A percentile compares a stretch with the other conserved stretches of the same genome.
phyloP scores from a whole-genome alignment of 2,329 filamentous ascomycete genomes.

The Dothistroma septosporum region DNA sequence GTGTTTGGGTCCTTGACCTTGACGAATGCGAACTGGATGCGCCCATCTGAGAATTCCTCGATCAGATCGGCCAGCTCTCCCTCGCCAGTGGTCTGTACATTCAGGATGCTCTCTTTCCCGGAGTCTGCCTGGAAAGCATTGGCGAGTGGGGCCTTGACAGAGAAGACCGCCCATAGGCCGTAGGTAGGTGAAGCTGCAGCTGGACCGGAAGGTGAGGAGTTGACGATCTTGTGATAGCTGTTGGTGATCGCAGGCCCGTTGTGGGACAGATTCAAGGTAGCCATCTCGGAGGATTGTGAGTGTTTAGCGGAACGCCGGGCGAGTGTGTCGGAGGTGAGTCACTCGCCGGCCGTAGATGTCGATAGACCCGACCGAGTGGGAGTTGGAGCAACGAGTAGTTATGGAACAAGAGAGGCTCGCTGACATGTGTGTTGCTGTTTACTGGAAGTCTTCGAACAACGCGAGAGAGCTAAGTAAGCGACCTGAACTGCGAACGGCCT shows the following conservation, averaged over 20 bases:
- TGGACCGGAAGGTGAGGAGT: constrained; percentile 54
- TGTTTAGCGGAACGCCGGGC: background rate
- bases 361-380: background rate
- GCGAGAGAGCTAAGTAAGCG: background rate
- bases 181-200: constrained; percentile 70
- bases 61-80: constrained; percentile 85
- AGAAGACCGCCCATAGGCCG: constrained; percentile 90
- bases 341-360: background rate
- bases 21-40: constrained; percentile 93
- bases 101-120: constrained; percentile 89
- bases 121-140: constrained; percentile 85
- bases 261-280: constrained; percentile 54
- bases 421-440: background rate
- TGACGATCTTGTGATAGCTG: constrained; percentile 63
- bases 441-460: background rate
- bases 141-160: constrained; percentile 83
- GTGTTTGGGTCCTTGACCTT: constrained; percentile 96
- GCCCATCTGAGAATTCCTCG: constrained; percentile 94
- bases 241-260: constrained; percentile 52
- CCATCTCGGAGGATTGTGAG: constrained; percentile 58
- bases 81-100: constrained; percentile 90
- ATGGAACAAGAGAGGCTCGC: background rate
- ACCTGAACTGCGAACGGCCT: background rate
- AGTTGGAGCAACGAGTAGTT: background rate
- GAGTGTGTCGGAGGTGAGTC: background rate